Evolutionary conservation across 176 grass and related monocot species (phyloP).

Genomic region (Lolium rigidum): DNA sequence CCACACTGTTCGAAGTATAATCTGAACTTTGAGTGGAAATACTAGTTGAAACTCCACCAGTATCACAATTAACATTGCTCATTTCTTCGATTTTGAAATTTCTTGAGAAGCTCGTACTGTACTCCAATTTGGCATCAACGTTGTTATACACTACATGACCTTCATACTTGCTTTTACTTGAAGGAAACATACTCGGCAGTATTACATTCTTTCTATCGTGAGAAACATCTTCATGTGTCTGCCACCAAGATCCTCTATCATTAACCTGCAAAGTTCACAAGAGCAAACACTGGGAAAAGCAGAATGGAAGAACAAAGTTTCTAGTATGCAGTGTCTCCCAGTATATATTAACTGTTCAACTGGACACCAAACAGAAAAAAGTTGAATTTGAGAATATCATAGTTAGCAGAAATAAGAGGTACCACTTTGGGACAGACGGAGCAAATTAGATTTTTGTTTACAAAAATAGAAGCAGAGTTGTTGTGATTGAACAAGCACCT

Average conservation of each 20-base stretch:
- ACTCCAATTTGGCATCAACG: conserved; percentile 30
- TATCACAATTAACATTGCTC: conserved; percentile 26
- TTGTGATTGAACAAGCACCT: background rate
- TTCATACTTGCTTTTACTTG: conserved; percentile 53
- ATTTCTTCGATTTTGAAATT: conserved; percentile 30
- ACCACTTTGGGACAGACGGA: background rate
- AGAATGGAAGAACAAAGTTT: conserved; percentile 28
- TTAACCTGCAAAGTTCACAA: conserved; percentile 59
- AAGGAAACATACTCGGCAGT: conserved; percentile 91
- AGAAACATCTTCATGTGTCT: conserved; percentile 70
- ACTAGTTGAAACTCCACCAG: conserved; percentile 29
- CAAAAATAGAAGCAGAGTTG: background rate
- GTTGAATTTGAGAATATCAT: background rate
- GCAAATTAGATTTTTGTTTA: background rate
- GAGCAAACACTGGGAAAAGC: conserved; percentile 15
- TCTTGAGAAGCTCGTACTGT: conserved; percentile 24
- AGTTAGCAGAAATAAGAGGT: conserved; percentile 8
- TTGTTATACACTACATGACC: conserved; percentile 14
- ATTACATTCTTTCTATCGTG: conserved; percentile 63
- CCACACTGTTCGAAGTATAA: background rate
- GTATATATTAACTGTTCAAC: conserved; percentile 1
- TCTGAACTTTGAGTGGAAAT: conserved; percentile 8
- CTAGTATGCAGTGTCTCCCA: conserved; percentile 7
- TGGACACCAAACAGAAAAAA: conserved; percentile 15
- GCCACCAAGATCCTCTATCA: conserved; percentile 80